Percentiles rank a stretch among this genome's conserved stretches.
phyloP scores from a whole-genome alignment of 306 rosid genomes.

The Acacia acuminata region DNA sequence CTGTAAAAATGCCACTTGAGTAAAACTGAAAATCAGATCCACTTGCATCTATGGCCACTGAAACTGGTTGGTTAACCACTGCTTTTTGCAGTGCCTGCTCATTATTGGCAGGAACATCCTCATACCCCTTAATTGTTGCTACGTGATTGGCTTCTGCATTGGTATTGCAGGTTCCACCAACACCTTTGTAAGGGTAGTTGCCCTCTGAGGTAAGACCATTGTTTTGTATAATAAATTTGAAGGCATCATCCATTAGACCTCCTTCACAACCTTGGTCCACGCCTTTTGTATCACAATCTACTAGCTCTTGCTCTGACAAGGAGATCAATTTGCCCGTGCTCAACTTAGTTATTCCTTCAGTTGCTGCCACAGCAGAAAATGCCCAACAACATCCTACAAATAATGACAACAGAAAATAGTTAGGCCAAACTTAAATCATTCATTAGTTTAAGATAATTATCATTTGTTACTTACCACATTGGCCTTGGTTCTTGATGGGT shows the following conservation, averaged over 20 bases:
- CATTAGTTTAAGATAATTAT: neutral
- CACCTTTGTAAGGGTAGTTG: constrained; percentile 39
- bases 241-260: constrained; percentile 47
- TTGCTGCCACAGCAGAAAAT: constrained; percentile 51
- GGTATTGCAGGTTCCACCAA: constrained; percentile 29
- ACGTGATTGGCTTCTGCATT: constrained; percentile 6
- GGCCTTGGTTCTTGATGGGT: constrained; percentile 52
- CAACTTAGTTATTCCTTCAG: constrained; percentile 42
- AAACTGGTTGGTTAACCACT: constrained; percentile 45
- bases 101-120: constrained; percentile 42
- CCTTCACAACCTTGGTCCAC: constrained; percentile 50
- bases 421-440: neutral
- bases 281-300: constrained; percentile 47
- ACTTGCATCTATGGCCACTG: constrained; percentile 51
- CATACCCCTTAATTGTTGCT: constrained; percentile 36
- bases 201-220: constrained; percentile 37
- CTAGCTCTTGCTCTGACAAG: constrained; percentile 50
- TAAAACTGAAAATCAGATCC: constrained; percentile 42
- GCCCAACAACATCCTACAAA: constrained; percentile 54
- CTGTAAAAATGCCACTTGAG: constrained; percentile 46
- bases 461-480: constrained; percentile 30
- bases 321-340: constrained; percentile 36
- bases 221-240: constrained; percentile 40
- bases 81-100: constrained; percentile 46
- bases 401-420: neutral